Evolutionary conservation across 2,329 filamentous ascomycete species (phyloP).

Genomic region (Cladosporium sp.): DNA sequence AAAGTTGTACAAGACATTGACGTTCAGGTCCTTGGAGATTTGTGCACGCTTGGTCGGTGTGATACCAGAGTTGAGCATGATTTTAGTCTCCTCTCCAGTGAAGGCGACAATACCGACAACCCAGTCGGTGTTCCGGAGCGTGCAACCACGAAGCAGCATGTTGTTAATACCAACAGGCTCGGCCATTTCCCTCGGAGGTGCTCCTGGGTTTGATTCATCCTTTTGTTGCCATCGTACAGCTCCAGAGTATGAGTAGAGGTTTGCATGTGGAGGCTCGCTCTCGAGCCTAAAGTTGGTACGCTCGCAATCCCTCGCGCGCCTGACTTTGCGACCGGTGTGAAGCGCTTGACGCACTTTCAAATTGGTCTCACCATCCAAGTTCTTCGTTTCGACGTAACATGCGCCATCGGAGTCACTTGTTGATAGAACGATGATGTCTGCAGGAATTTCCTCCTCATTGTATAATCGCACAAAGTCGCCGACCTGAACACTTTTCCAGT

Average conservation of each 20-base stretch:
- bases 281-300: conserved; percentile 83
- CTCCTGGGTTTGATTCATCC: conserved; percentile 63
- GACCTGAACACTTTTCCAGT: conserved; percentile 93
- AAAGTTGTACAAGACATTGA: conserved; percentile 97
- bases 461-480: conserved; percentile 96
- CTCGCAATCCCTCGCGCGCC: conserved; percentile 91
- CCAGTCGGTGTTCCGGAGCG: conserved; percentile 95
- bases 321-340: conserved; percentile 78
- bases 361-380: conserved; percentile 96
- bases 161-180: conserved; percentile 97
- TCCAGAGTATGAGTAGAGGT: conserved; percentile 92
- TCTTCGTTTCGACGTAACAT: conserved; percentile 98
- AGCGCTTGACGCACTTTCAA: conserved; percentile 91
- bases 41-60: conserved; percentile 92
- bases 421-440: conserved; percentile 87
- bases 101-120: conserved; percentile 88
- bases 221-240: conserved; percentile 84
- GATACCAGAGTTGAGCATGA: conserved; percentile 97
- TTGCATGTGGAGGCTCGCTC: conserved; percentile 87
- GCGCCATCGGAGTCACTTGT: conserved; percentile 93
- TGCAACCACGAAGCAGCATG: conserved; percentile 87
- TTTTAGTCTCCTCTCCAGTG: conserved; percentile 95
- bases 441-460: conserved; percentile 92
- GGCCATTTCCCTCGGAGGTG: conserved; percentile 73
- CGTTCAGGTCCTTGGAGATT: conserved; percentile 91